Evolutionary conservation across 169 alveolate species (phyloP), one percentile per base, ranked within the genome.

Genomic region (Toxoplasma gondii): DNA sequence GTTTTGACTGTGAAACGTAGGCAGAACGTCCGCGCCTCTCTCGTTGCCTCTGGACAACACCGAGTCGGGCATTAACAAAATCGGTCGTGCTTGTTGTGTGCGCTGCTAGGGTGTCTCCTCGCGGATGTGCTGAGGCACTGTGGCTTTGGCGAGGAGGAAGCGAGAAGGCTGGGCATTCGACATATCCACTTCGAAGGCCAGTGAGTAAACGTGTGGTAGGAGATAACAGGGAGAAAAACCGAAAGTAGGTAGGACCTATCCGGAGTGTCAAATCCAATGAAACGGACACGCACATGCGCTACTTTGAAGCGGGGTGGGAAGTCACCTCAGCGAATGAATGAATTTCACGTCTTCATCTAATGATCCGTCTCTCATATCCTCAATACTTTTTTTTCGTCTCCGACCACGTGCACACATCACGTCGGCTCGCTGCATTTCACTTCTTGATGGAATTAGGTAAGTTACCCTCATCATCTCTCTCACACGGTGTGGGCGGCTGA

Each of bases 121-220:
- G 80, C 87, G 24, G 97, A 96, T 83, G 90, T 96, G 19, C 83
- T 96, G 34, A 74, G 78, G 34, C 83, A 74, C 43, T 86, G 88
- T 10, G 97, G 97, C 16, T 38, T 70, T 24, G 93, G 91, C 84
- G 82, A 86, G 38, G 93, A 94, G 38, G 36, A 45, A 41, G 84
- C 92, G 29, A 19, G 83, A 41, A 29, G 22, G 7, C 83, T 88
- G 45, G 82, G 45, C 36, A n/a, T 54, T 36, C 29, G 39, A 12
- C 92, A 88, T 80, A 64, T 88, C 81, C 83, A 58, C 5, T 88
- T 88, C 58, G 92, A 88, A 53, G 92, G 92, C 44, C 74, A 22
- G 92, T 88, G n/a, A 86, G 92, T 49, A 10, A 7, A 27, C 53
- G 10, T 12, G 16, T n/a, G n/a, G n/a, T n/a, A n/a, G n/a, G n/a